Base-by-base conservation (phyloP, 352 stramenopile species). In the Globisporangium sylvaticum region DNA sequence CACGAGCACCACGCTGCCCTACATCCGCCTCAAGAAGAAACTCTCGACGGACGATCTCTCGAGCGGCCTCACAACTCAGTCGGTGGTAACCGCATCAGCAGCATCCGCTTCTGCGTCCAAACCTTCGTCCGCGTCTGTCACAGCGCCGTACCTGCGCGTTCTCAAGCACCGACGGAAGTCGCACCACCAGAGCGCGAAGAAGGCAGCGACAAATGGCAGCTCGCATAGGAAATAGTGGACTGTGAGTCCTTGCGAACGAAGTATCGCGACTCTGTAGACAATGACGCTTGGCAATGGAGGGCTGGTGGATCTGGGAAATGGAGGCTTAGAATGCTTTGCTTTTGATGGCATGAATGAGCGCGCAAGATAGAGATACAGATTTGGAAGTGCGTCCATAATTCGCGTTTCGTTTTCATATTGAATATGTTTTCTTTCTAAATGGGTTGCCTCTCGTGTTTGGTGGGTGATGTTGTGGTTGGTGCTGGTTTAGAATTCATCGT, bases 1-100 rank as follows among this genome's bases (percentile, higher is more conserved):
- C 42, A 80, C 79, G 58, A 89, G 85, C 67, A 62, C 76, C 9
- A 70, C 82, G 20, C 65, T 94, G 8, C 84, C 84, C 1, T 88
- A 88, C 69, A 90, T 94, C 56, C 85, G 82, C 8, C 60, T 81
- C 57, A 90, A 89, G 67, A 91, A 91, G 65, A 88, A 87, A 44
- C 71, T 66, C 3, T 66, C 76, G 3, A 48, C 73, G 6, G 62
- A 71, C 24, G 34, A 78, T 0, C 66, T 75, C 24, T 18, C 44
- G 3, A 63, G 31, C 18, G 18, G 4, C 25, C 15, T n/a, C 1
- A 32, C 25, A 42, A 24, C 42, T 10, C 37, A 8, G n/a, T 12
- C 37, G 58, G 15, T 10, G 29, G 9, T 32, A 12, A 4, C 31
- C 3, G 4, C 31, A 48, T 14, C 55, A 29, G 5, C 24, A 27